Evolutionary conservation across 2,329 filamentous ascomycete genomes (phyloP).

Genomic region (Paracorniculantispora psalliotae): DNA sequence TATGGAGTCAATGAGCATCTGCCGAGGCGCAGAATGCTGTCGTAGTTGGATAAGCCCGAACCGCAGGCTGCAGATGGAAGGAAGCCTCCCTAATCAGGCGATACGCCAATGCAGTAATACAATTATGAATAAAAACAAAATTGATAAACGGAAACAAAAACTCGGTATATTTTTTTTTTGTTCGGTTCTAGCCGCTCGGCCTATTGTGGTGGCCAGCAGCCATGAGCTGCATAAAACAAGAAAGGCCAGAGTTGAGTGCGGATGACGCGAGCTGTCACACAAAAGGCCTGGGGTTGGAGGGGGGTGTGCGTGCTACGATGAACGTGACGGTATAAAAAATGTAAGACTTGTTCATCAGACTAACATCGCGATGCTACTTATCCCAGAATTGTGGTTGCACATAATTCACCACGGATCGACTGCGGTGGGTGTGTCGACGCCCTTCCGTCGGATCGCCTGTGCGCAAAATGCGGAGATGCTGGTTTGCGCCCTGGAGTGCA

Average conservation of each 20-base stretch:
- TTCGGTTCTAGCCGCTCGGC: background rate
- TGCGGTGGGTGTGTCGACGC: background rate
- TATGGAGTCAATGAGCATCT: background rate
- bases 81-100: background rate
- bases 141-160: background rate
- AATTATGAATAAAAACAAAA: background rate
- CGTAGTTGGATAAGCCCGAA: background rate
- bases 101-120: background rate
- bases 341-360: background rate
- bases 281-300: background rate
- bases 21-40: background rate
- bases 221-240: background rate
- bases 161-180: background rate
- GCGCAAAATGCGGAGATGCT: background rate
- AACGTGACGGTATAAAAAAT: background rate
- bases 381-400: background rate
- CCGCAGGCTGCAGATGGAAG: background rate
- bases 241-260: background rate
- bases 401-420: background rate
- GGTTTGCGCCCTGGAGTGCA: background rate
- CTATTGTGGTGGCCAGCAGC: background rate
- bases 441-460: background rate
- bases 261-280: background rate
- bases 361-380: background rate
- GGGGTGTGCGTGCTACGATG: background rate